These are phyloP conservation scores for Xylaria cubensis DNA, from an alignment of 495 filamentous ascomycete species.

Conservation along the genomic window DNA sequence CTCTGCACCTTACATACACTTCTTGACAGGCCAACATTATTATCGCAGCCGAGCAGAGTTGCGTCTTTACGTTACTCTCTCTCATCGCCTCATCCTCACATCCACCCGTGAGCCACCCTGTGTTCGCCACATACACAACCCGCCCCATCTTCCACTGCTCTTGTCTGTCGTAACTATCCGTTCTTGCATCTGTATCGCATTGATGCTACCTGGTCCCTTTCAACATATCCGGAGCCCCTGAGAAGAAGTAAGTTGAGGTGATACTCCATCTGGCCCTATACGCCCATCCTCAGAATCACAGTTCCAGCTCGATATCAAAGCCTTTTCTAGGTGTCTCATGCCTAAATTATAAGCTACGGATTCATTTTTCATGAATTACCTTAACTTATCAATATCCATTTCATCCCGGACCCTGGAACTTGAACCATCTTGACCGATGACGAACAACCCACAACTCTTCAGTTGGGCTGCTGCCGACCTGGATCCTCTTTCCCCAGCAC, in stretches of 20 bases:
- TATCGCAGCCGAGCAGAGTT: neutral
- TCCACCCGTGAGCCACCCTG: neutral
- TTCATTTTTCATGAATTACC: neutral
- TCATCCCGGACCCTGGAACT: neutral
- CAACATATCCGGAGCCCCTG: neutral
- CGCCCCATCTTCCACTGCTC: neutral
- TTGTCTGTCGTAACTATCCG: neutral
- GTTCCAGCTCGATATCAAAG: constrained; percentile 1
- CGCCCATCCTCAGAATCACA: neutral
- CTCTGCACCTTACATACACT: neutral
- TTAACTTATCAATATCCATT: neutral
- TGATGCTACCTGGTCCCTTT: neutral
- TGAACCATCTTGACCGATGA: constrained; percentile 36
- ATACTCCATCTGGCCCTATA: neutral
- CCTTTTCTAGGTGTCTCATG: neutral
- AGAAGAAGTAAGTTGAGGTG: neutral
- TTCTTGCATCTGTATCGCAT: neutral
- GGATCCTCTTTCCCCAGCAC: constrained; percentile 42
- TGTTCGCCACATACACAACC: neutral
- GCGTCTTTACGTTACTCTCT: neutral
- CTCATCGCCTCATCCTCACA: neutral
- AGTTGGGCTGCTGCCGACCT: constrained; percentile 47
- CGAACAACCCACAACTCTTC: constrained; percentile 39
- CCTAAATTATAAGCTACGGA: neutral
- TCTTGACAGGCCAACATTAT: neutral